Evolutionary conservation across 495 filamentous ascomycete genomes (phyloP).

Genomic region (Lichenothelia convexa): DNA sequence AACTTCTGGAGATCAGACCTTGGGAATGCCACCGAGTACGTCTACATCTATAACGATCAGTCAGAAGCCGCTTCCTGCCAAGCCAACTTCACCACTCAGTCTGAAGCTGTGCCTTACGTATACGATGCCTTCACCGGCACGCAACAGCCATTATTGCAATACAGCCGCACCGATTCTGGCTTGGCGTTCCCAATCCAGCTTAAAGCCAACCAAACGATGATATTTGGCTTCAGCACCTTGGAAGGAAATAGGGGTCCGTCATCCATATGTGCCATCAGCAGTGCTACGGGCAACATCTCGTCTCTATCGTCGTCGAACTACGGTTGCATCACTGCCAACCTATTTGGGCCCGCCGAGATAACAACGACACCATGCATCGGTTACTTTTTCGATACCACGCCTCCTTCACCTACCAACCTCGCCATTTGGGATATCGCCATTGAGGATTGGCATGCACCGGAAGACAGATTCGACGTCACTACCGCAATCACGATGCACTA

Average conservation of each 20-base stretch:
- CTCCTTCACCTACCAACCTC: constrained; percentile 4
- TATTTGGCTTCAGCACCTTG: constrained; percentile 6
- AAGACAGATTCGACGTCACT: constrained; percentile 2
- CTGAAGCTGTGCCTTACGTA: constrained; percentile 5
- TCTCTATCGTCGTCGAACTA: background rate
- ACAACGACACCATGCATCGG: constrained; percentile 3
- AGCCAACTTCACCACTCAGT: background rate
- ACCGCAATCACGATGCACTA: constrained; percentile 5
- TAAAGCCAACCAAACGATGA: constrained; percentile 9
- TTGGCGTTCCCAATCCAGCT: constrained; percentile 5
- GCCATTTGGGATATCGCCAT: constrained; percentile 7
- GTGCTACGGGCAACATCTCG: background rate
- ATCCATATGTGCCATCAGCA: background rate
- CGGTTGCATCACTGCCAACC: constrained; percentile 1
- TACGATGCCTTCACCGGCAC: constrained; percentile 13
- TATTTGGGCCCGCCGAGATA: constrained; percentile 2
- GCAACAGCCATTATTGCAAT: constrained; percentile 2
- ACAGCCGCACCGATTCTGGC: constrained; percentile 2
- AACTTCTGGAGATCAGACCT: constrained; percentile 17
- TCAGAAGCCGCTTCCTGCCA: constrained; percentile 1
- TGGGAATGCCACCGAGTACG: constrained; percentile 14
- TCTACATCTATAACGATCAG: constrained; percentile 25
- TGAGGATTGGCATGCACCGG: constrained; percentile 9
- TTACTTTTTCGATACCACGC: background rate
- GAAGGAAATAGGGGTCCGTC: background rate